phyloP scores from a whole-genome alignment of 495 filamentous ascomycete species.

The Stereocaulon alpinum region DNA sequence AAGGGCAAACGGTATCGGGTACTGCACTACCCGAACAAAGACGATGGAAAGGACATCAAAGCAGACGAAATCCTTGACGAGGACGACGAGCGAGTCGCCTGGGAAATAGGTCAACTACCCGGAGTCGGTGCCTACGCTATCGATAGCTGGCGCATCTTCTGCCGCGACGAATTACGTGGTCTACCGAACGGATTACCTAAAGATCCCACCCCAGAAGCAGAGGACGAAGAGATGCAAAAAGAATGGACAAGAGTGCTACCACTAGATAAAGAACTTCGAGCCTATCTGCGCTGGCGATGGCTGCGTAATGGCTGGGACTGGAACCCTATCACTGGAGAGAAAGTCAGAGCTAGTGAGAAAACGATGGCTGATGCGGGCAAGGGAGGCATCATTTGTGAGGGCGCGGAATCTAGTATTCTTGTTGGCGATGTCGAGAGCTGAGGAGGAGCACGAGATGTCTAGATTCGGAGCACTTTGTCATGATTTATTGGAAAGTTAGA shows the following conservation, averaged over 20 bases:
- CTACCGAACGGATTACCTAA: constrained; percentile 24
- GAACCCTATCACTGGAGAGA: constrained; percentile 62
- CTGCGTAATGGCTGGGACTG: constrained; percentile 73
- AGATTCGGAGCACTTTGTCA: too few species aligned
- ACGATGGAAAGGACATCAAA: constrained; percentile 47
- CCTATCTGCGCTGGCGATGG: constrained; percentile 87
- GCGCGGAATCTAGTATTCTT: constrained; percentile 31
- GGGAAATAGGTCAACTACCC: constrained; percentile 82
- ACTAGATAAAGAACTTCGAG: constrained; percentile 77
- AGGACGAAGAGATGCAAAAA: constrained; percentile 29
- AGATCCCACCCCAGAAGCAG: constrained; percentile 27
- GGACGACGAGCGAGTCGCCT: constrained; percentile 42
- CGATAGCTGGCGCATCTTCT: constrained; percentile 93
- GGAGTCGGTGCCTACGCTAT: constrained; percentile 77
- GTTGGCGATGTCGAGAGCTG: background rate
- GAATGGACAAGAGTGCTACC: constrained; percentile 89
- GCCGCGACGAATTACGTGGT: constrained; percentile 64
- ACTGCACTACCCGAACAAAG: constrained; percentile 53
- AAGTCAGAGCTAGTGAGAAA: constrained; percentile 43
- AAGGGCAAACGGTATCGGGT: constrained; percentile 52
- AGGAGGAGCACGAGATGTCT: background rate
- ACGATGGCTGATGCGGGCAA: constrained; percentile 47
- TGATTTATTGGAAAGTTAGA: too few species aligned
- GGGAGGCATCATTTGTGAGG: constrained; percentile 53
- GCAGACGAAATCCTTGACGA: constrained; percentile 36